Evolutionary conservation across 306 rosid genomes (phyloP).

Genomic region (Quercus bicolor): DNA sequence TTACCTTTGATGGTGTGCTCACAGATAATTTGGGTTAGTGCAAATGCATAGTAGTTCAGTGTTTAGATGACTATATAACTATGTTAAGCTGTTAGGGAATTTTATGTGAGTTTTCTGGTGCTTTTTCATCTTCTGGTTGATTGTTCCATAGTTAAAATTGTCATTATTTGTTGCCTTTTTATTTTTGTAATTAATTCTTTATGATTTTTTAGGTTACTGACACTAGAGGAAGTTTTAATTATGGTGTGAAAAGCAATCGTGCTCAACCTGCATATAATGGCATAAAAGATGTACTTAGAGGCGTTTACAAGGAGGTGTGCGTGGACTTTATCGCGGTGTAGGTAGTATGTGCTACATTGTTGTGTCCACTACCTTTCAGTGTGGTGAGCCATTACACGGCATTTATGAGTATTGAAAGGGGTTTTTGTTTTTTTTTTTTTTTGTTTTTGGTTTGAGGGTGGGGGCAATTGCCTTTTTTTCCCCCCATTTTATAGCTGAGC

Average conservation of each 20-base stretch:
- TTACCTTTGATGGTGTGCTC: too few relatives aligned
- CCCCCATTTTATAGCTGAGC: too few relatives aligned
- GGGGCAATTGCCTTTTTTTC: not conserved
- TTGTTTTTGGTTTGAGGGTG: too few relatives aligned
- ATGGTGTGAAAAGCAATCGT: constrained; percentile 39
- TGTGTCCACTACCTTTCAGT: not conserved
- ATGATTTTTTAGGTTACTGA: constrained; percentile 51
- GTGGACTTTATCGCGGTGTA: constrained; percentile 84
- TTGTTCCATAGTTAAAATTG: not conserved
- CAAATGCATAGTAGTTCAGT: not conserved
- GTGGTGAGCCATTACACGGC: not conserved
- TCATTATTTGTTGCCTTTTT: not conserved
- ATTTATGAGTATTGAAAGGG: not conserved
- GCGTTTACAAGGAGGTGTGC: constrained; percentile 74
- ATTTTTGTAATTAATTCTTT: not conserved
- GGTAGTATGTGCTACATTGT: constrained; percentile 45
- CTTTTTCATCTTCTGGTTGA: not conserved
- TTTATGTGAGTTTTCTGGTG: not conserved
- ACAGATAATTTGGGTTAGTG: not conserved
- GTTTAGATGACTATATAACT: not conserved
- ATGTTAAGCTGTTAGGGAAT: not conserved
- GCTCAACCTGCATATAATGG: constrained; percentile 52
- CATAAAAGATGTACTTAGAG: constrained; percentile 65
- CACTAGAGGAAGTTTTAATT: constrained; percentile 37
- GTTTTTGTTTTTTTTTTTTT: too few relatives aligned